Evolutionary conservation across 345 rosid species (phyloP).

Genomic region (Eucalyptus sideroxylon): DNA sequence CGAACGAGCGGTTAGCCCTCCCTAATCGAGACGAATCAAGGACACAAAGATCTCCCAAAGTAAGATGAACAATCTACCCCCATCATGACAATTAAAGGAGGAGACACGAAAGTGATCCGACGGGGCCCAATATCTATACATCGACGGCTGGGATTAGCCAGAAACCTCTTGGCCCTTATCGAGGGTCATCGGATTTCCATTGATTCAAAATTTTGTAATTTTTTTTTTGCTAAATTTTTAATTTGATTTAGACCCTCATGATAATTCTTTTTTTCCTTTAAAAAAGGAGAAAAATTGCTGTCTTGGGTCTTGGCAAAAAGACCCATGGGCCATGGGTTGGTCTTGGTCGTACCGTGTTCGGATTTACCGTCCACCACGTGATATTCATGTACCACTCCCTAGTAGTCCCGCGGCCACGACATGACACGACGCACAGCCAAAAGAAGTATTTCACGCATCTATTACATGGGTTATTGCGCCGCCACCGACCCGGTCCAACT

Average conservation of each 20-base stretch:
- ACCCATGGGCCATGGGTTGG: neutral
- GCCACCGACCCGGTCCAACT: neutral
- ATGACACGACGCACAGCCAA: neutral
- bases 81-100: neutral
- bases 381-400: neutral
- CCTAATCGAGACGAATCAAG: neutral
- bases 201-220: neutral
- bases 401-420: neutral
- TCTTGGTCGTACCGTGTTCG: neutral
- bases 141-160: neutral
- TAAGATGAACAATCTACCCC: neutral
- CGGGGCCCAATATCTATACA: neutral
- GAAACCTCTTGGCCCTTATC: neutral
- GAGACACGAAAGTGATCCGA: neutral
- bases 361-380: neutral
- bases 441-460: neutral
- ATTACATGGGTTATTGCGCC: neutral
- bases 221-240: neutral
- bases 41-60: neutral
- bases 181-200: neutral
- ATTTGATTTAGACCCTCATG: neutral
- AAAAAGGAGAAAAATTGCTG: neutral
- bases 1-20: neutral
- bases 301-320: neutral
- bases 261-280: neutral